Evolutionary conservation across 2,329 filamentous ascomycete species (phyloP), one percentile per base, ranked within the genome.

Genomic region (Fusarium falciforme): DNA sequence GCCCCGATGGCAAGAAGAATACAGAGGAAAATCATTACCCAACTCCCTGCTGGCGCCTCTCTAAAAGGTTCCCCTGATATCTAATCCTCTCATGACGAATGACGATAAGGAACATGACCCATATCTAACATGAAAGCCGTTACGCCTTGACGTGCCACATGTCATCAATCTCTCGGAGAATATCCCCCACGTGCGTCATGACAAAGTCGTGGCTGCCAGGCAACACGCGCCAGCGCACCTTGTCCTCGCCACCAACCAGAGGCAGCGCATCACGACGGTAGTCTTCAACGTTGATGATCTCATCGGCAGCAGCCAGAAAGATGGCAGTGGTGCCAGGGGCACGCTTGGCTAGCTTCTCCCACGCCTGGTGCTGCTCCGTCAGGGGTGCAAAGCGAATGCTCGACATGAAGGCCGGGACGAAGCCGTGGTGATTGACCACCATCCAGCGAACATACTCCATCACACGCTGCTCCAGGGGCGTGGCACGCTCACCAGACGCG

Each of bases 151-250:
- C 70, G 5, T 76, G 82, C 87, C 88, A 90, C 66, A 88, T 85
- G 33, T 81, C 79, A 64, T 87, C 85, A 11, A 91, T 81, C 64
- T 83, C 83, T 47, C 80, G 76, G 67, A 90, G 74, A 12, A 88
- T 85, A 38, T 82, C 78, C 8, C 80, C 76, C 0, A 83, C 78
- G 67, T 88, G 85, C n/a, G 89, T 89, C 83, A 91, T 90, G 17
- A 90, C 89, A 74, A 92, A 91, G 72, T 92, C 89, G 75, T 92
- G 90, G 2, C 85, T 87, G 2, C 88, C 89, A 0, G 85, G 84
- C 2, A 91, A 81, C 12, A 88, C 78, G 36, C 82, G 84, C 86
- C 88, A 90, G 47, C 82, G 80, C 8, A 90, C 84, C 16, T 84
- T 84, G 1, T 84, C 83, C 58, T 81, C 79, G 11, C 89, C 88